Conservation (phyloP, 495 filamentous ascomycete genomes). For the Schizothecium vesticola region DNA sequence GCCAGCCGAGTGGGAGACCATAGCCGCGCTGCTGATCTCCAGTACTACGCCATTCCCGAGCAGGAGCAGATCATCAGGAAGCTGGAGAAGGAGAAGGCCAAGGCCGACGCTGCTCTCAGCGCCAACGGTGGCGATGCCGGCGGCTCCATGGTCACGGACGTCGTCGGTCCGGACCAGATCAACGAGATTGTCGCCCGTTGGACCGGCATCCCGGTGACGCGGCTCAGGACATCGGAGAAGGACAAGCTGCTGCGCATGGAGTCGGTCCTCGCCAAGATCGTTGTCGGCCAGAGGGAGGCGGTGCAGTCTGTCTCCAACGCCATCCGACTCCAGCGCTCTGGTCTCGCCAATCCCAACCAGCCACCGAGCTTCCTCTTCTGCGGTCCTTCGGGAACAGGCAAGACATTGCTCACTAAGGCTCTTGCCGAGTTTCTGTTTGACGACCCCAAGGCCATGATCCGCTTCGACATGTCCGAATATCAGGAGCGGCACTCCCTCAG, state of each 20-base stretch:
- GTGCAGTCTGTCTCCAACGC: slow-evolving; percentile 90
- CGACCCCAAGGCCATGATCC: slow-evolving; percentile 95
- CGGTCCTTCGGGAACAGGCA: slow-evolving; percentile 95
- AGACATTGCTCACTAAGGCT: slow-evolving; percentile 93
- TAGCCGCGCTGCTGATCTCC: slow-evolving; percentile 77
- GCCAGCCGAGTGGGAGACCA: slow-evolving; percentile 81
- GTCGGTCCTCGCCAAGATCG: slow-evolving; percentile 69
- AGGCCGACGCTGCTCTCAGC: slow-evolving; percentile 68
- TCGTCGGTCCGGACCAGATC: slow-evolving; percentile 96
- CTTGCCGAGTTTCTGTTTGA: slow-evolving; percentile 98
- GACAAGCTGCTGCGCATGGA: slow-evolving; percentile 97
- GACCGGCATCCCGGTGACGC: slow-evolving; percentile 94
- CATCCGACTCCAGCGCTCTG: slow-evolving; percentile 88
- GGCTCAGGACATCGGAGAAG: slow-evolving; percentile 91
- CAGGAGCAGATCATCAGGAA: slow-evolving; percentile 70
- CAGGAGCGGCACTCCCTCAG: slow-evolving; percentile 95
- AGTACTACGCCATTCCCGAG: slow-evolving; percentile 96
- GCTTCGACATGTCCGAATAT: slow-evolving; percentile 99
- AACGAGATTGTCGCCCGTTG: slow-evolving; percentile 95
- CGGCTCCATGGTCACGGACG: slow-evolving; percentile 74
- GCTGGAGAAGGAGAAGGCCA: slow-evolving; percentile 74
- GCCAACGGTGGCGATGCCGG: slow-evolving; percentile 53
- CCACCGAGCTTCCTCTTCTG: slow-evolving; percentile 98
- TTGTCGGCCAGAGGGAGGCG: slow-evolving; percentile 93
- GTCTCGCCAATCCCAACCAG: slow-evolving; percentile 89